Conservation (phyloP, 768 basidiomycete species). For the Pholiota microspora region DNA sequence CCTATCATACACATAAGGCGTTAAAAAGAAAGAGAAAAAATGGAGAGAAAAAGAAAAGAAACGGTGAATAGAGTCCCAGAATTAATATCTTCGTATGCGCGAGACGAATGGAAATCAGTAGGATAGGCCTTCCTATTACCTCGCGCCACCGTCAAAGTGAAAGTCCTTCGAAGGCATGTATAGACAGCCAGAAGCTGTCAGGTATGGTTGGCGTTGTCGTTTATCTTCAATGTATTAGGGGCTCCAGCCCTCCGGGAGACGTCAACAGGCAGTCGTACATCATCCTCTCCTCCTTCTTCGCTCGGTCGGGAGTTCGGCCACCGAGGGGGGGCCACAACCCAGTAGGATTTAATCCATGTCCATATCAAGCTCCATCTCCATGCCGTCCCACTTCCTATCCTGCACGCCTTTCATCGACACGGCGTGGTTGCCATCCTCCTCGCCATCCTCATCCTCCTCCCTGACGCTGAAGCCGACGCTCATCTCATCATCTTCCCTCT, state of each 20-base stretch:
- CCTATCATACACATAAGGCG: conserved; percentile 1
- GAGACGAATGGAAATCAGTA: neutral
- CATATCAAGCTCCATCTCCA: conserved; percentile 62
- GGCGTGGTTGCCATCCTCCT: conserved; percentile 12
- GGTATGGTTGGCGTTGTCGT: conserved; percentile 1
- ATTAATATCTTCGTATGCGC: conserved; percentile 5
- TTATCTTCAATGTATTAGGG: conserved; percentile 4
- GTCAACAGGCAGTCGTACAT: neutral
- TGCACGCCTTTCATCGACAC: conserved; percentile 27
- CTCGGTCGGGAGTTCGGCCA: neutral
- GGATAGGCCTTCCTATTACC: conserved; percentile 2
- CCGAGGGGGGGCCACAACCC: neutral
- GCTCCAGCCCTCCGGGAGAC: neutral
- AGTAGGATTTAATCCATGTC: conserved; percentile 50
- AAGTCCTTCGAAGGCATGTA: conserved; percentile 9
- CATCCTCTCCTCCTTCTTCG: neutral
- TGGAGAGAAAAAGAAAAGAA: conserved; percentile 1
- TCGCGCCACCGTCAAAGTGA: conserved; percentile 5
- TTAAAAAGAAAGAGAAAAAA: neutral
- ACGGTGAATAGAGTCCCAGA: neutral
- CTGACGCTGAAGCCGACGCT: conserved; percentile 37
- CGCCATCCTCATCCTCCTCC: conserved; percentile 45
- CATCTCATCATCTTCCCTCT: conserved; percentile 45
- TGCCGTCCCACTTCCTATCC: conserved; percentile 47
- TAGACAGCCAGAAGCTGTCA: conserved; percentile 7